Percentiles rank a stretch among this genome's conserved stretches.
phyloP scores from a whole-genome alignment of 306 rosid species.

The Quercus wislizeni region DNA sequence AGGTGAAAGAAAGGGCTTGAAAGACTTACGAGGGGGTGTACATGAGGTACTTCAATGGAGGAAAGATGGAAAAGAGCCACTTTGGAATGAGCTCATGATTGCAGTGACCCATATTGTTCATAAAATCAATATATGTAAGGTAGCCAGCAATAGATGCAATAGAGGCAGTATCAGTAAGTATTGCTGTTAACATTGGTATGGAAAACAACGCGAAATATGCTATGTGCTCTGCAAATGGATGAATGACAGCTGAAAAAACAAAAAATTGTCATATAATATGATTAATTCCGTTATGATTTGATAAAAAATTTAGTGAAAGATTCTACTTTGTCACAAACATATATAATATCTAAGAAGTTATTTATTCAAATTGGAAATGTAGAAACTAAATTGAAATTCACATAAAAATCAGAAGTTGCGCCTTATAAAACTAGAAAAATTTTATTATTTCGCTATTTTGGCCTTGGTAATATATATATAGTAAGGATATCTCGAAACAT shows the following conservation, averaged over 20 bases:
- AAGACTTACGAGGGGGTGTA: conserved; percentile 35
- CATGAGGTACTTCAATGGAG: conserved; percentile 44
- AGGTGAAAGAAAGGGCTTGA: not conserved
- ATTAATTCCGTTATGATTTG: no score
- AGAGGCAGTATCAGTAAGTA: conserved; percentile 12
- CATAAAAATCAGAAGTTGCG: no score
- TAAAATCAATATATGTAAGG: conserved; percentile 31
- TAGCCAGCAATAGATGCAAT: conserved; percentile 4
- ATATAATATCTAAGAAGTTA: no score
- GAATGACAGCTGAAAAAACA: conserved; percentile 39
- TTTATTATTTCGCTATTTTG: no score
- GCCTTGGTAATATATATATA: no score
- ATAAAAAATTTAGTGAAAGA: no score
- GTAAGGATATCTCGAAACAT: no score
- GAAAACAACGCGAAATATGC: conserved; percentile 31
- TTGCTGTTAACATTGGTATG: conserved; percentile 23
- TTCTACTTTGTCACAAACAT: no score
- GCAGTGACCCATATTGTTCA: conserved; percentile 59
- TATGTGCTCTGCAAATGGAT: conserved; percentile 48
- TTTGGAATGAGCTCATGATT: conserved; percentile 44
- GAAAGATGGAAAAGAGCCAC: conserved; percentile 33
- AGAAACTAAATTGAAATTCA: no score
- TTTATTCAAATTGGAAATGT: no score
- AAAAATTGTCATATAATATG: no score
- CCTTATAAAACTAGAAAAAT: no score